Base-by-base conservation (phyloP, 164 flowering plant species). In the Litsea cubeba region DNA sequence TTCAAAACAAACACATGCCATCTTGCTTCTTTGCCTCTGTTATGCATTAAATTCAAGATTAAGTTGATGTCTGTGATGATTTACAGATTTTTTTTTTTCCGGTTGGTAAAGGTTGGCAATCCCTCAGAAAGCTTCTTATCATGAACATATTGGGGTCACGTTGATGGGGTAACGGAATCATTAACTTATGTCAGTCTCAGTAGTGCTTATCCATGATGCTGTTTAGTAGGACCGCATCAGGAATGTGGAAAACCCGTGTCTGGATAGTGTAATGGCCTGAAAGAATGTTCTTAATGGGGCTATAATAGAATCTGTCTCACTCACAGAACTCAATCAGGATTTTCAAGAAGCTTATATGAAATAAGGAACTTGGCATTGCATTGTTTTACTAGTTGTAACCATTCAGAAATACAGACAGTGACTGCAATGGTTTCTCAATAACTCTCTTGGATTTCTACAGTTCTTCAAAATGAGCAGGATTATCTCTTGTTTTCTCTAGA, bases 231-330 rank as follows among this genome's bases (percentile, higher is more conserved):
- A 5, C 62, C n/a, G 68, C 72, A 40, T 14, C 62, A 30, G 54
- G 8, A 30, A 26, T 60, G 67, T 17, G 25, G 25, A 58, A 58
- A 15, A 58, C 62, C 62, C 23, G 14, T 58, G 4, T 65, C 68
- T 10, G 70, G 64, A 65, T 73, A 46, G 63, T 25, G 49, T 64
- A 50, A 18, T 64, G 60, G 24, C 54, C 71, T 68, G 14, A 22
- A 14, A n/a, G 54, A 68, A 26, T 12, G 18, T 30, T 69, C 3
- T 40, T 40, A 35, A 40, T 40, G 46, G 46, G 46, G 46, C 46
- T 2, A 40, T 40, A 40, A 40, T 40, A 40, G 46, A 40, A 40
- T 40, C 46, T 40, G 11, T 40, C 46, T 40, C 46, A 40, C 46
- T 40, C 46, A 40, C 46, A 7, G 46, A 40, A 40, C 11, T 40